Percentiles rank a stretch among this genome's conserved stretches.
Conservation (phyloP, 331 rosid species). For the Phaseolus coccineus region DNA sequence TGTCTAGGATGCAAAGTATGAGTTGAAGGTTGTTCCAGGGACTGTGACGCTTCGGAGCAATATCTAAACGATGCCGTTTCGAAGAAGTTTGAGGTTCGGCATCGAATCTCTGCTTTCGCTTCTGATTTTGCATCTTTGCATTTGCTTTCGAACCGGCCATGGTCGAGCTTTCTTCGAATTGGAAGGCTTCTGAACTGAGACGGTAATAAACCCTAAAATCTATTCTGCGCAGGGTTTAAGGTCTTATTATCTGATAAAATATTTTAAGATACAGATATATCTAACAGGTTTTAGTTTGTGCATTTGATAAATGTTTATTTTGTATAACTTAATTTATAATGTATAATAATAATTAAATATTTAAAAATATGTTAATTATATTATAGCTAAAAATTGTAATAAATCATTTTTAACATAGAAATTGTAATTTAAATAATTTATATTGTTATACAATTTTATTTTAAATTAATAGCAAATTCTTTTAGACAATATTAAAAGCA, state of each 20-base stretch:
- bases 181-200: neutral
- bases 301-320: no score
- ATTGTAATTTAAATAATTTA: no score
- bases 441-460: no score
- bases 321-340: no score
- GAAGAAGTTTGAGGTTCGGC: constrained; percentile 40
- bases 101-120: constrained; percentile 58
- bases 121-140: constrained; percentile 37
- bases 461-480: no score
- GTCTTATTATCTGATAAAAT: neutral
- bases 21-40: constrained; percentile 78
- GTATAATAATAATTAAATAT: no score
- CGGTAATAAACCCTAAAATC: constrained; percentile 7
- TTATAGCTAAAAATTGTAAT: no score
- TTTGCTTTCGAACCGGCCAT: constrained; percentile 52
- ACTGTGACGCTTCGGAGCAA: constrained; percentile 46
- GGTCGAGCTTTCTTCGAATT: neutral
- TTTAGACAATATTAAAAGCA: no score
- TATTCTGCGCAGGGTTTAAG: neutral
- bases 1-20: constrained; percentile 67
- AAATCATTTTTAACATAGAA: no score
- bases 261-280: no score
- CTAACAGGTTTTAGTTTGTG: no score
- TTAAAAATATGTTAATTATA: no score
- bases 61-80: constrained; percentile 50